phyloP scores from a whole-genome alignment of 2,329 filamentous ascomycete genomes.

The Elsinoe batatas region DNA sequence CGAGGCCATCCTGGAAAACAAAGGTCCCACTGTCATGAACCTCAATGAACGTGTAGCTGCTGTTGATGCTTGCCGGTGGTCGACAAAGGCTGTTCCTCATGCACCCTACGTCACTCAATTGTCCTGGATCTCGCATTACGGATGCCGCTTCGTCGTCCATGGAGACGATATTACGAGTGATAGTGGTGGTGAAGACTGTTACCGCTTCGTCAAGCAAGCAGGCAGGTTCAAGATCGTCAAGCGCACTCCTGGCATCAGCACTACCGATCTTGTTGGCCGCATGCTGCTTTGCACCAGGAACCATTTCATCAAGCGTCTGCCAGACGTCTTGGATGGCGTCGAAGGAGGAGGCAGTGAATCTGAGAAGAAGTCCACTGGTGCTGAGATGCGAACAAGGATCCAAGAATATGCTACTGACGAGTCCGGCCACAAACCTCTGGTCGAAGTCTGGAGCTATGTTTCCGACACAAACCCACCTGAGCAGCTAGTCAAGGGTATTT shows the following conservation, averaged over 20 bases:
- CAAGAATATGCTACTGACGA: slow-evolving; percentile 80
- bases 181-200: slow-evolving; percentile 87
- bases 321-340: slow-evolving; percentile 55
- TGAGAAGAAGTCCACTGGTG: slow-evolving; percentile 54
- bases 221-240: slow-evolving; percentile 94
- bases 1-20: slow-evolving; percentile 90
- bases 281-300: slow-evolving; percentile 94
- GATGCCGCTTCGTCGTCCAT: slow-evolving; percentile 91
- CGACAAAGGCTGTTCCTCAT: slow-evolving; percentile 68
- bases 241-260: slow-evolving; percentile 90
- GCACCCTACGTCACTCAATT: slow-evolving; percentile 93
- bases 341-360: slow-evolving; percentile 62
- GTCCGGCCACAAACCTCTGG: slow-evolving; percentile 66
- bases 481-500: slow-evolving; percentile 60
- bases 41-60: slow-evolving; percentile 80
- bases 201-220: slow-evolving; percentile 92
- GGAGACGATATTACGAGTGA: slow-evolving; percentile 97
- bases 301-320: slow-evolving; percentile 67
- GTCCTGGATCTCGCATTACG: slow-evolving; percentile 89
- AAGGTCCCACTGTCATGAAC: slow-evolving; percentile 95
- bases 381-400: slow-evolving; percentile 67
- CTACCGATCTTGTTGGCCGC: slow-evolving; percentile 92
- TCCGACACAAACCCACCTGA: slow-evolving; percentile 21
- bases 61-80: slow-evolving; percentile 91
- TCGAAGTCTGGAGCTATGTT: slow-evolving; percentile 62